Evolutionary conservation across 495 filamentous ascomycete species (phyloP).

Genomic region (Aspergillus ostianus): DNA sequence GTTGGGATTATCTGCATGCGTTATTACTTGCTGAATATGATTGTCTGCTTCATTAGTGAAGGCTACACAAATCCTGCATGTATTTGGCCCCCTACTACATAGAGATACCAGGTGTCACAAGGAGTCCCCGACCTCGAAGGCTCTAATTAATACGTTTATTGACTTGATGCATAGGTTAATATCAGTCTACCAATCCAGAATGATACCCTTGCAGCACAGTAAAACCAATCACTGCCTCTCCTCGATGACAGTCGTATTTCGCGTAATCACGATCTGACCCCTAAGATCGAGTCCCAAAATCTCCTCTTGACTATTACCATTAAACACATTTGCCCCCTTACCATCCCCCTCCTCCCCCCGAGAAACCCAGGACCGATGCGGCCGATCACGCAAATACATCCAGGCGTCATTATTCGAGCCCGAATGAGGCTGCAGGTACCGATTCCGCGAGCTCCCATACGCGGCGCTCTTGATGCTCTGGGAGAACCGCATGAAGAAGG

Average conservation of each 20-base stretch:
- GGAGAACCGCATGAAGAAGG: slow-evolving; percentile 21
- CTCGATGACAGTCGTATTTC: background rate
- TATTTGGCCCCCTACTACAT: too few relatives aligned
- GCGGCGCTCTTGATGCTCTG: slow-evolving; percentile 10
- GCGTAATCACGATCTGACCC: background rate
- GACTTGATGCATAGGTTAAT: too few relatives aligned
- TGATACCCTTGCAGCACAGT: background rate
- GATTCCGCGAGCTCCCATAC: background rate
- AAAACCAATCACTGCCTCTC: background rate
- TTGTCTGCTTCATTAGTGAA: too few relatives aligned
- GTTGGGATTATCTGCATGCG: too few relatives aligned
- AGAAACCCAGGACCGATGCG: background rate
- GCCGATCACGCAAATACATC: background rate
- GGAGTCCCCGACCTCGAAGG: too few relatives aligned
- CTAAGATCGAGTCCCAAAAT: background rate
- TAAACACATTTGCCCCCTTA: background rate
- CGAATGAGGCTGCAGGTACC: background rate
- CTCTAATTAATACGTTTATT: too few relatives aligned
- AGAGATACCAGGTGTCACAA: too few relatives aligned
- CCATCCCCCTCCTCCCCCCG: background rate
- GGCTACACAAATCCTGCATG: too few relatives aligned
- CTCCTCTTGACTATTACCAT: background rate
- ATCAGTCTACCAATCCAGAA: background rate
- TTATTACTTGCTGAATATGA: too few relatives aligned
- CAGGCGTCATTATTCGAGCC: background rate